A percentile compares a stretch with the other conserved stretches of the same genome.
Conservation (phyloP, 139 green algal species). For the Coelastrella sp. region DNA sequence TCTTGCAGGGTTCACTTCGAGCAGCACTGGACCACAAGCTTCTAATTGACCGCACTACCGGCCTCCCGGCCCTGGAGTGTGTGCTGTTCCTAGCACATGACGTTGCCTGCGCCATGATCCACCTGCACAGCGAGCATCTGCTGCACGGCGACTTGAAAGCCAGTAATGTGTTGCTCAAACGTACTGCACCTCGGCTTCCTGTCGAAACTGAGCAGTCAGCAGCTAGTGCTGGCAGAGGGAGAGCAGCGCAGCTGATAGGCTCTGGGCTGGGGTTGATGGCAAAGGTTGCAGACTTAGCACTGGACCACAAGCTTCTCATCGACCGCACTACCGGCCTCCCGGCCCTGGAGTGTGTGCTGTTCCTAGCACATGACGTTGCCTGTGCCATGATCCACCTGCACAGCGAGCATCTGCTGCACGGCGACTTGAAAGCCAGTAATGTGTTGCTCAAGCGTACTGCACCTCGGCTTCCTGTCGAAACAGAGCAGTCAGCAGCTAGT, state of each 20-base stretch:
- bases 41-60: slow-evolving; percentile 38
- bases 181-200: slow-evolving; percentile 26
- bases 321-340: slow-evolving; percentile 43
- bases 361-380: slow-evolving; percentile 60
- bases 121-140: slow-evolving; percentile 62
- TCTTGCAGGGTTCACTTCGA: slow-evolving; percentile 36
- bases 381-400: slow-evolving; percentile 69
- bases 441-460: slow-evolving; percentile 44
- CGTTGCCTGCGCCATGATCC: slow-evolving; percentile 62
- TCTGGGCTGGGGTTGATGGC: slow-evolving; percentile 31
- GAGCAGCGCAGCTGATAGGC: slow-evolving; percentile 7
- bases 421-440: slow-evolving; percentile 67
- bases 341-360: slow-evolving; percentile 29
- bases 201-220: slow-evolving; percentile 4
- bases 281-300: slow-evolving; percentile 57
- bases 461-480: slow-evolving; percentile 12
- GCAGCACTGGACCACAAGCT: slow-evolving; percentile 42
- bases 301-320: slow-evolving; percentile 42
- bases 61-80: slow-evolving; percentile 13
- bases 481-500: not conserved
- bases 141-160: slow-evolving; percentile 69
- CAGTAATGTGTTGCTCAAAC: slow-evolving; percentile 51
- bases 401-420: slow-evolving; percentile 60
- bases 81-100: slow-evolving; percentile 56
- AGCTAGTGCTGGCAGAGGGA: not conserved